Evolutionary conservation across 1,284 basidiomycete species (phyloP), one percentile per base, ranked within the genome.

Genomic region (Heterobasidion annosum): DNA sequence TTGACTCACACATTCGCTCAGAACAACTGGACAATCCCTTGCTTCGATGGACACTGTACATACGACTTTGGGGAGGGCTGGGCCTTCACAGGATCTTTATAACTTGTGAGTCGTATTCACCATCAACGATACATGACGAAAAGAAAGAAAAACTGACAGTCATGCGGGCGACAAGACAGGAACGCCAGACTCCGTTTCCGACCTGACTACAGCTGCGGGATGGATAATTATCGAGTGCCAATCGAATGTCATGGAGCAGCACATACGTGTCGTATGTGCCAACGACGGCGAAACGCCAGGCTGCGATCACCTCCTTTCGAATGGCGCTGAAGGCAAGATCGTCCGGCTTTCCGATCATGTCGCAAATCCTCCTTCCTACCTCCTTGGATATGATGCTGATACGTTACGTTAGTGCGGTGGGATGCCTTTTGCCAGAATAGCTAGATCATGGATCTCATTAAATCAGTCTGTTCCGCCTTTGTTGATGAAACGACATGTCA

Each of bases 171-270:
- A 47, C 10, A 33, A 76, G 76, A 75, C 69, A 69, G 78, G 78
- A 8, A 63, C 73, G 1, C 51, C 67, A 0, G 61, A 62, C 33
- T 67, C 75, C 6, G 75, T 82, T 44, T 73, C 77, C 3, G 79
- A 82, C 59, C 73, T 82, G 54, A 81, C 79, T 0, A 49, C 63
- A 7, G 77, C 77, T 7, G 76, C 75, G 12, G 78, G 78, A 48
- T 82, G 79, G 79, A 64, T 69, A 18, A 77, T 82, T 51, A 57
- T 78, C 47, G 68, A 64, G 51, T 81, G 79, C 60, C 66, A 73
- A 48, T 4, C 15, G n/a, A 65, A 69, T 50, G 59, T 64, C 1
- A 59, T 68, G 6, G 56, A 67, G 18, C 78, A 81, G 58, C 70
- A 75, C 50, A 73, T 82, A 50, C 73, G 75, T 8, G 65, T 78